Conservation (phyloP, 129 eudicot species). For the Artemisia tridentata region DNA sequence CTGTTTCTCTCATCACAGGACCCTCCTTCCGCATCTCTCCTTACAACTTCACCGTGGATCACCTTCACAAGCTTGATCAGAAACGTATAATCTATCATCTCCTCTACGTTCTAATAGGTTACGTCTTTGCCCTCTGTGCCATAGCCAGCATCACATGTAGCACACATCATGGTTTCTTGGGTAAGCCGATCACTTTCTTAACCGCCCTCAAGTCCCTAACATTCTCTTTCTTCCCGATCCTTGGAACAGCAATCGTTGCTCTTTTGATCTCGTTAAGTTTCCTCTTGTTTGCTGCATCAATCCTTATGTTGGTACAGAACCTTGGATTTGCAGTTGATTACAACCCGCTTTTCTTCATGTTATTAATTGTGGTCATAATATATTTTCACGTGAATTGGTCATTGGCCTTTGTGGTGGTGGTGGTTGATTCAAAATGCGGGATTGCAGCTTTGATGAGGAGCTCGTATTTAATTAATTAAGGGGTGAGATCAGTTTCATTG, state of each 20-base stretch:
- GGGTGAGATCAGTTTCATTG: background rate
- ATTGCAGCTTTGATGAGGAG: background rate
- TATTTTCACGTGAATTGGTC: background rate
- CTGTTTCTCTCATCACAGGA: constrained; percentile 42
- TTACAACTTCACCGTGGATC: constrained; percentile 4
- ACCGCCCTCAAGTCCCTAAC: constrained; percentile 42
- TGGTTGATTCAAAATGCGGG: background rate
- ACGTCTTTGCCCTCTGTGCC: too few relatives aligned
- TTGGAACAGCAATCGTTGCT: constrained; percentile 32
- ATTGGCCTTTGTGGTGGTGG: background rate
- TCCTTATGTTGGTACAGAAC: background rate
- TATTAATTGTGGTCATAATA: background rate
- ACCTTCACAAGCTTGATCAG: constrained; percentile 1
- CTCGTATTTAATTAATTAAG: background rate
- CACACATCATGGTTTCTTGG: constrained; percentile 50
- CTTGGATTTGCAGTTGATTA: constrained; percentile 38
- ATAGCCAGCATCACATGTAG: constrained; percentile 45
- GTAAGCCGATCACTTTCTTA: constrained; percentile 44
- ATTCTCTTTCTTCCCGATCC: constrained; percentile 40
- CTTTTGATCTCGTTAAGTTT: constrained; percentile 11
- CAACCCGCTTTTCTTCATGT: constrained; percentile 20
- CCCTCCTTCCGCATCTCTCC: constrained; percentile 24
- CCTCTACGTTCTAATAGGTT: background rate
- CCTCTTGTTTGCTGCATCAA: constrained; percentile 1
- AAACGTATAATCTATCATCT: background rate